Evolutionary conservation across 371 early-diverging fungal species (phyloP).

Genomic region (Actinomortierella wolfii): DNA sequence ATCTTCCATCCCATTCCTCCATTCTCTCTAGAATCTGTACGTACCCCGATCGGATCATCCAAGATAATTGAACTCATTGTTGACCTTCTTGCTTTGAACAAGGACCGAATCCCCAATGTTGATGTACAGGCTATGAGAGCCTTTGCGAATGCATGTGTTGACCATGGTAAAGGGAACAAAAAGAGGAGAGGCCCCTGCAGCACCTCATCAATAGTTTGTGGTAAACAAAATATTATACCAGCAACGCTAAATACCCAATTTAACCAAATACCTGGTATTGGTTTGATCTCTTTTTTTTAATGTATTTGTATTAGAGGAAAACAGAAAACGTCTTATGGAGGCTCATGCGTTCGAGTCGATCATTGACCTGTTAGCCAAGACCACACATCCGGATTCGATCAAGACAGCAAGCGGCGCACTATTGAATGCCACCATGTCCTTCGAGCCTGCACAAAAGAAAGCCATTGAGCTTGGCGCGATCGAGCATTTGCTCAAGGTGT

Average conservation of each 20-base stretch:
- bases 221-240: not conserved
- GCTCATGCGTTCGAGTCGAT: conserved; percentile 53
- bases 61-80: conserved; percentile 47
- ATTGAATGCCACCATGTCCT: conserved; percentile 78
- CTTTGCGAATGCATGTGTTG: conserved; percentile 79
- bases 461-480: conserved; percentile 49
- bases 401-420: conserved; percentile 71
- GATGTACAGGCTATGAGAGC: conserved; percentile 70
- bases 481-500: conserved; percentile 39
- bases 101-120: conserved; percentile 40
- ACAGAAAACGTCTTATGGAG: conserved; percentile 66
- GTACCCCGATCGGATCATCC: conserved; percentile 56
- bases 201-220: not conserved
- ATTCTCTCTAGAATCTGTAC: conserved; percentile 45
- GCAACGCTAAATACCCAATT: not conserved
- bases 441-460: conserved; percentile 55
- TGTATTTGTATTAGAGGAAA: conserved; percentile 54
- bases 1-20: no score
- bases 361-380: conserved; percentile 48
- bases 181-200: not conserved
- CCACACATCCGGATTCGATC: conserved; percentile 49
- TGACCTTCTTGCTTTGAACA: conserved; percentile 39
- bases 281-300: not conserved
- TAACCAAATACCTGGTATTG: not conserved
- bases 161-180: conserved; percentile 61